Percentiles rank a stretch among this genome's conserved stretches.
Conservation (phyloP, 108 stramenopile genomes). For the Craspedostauros australis region DNA sequence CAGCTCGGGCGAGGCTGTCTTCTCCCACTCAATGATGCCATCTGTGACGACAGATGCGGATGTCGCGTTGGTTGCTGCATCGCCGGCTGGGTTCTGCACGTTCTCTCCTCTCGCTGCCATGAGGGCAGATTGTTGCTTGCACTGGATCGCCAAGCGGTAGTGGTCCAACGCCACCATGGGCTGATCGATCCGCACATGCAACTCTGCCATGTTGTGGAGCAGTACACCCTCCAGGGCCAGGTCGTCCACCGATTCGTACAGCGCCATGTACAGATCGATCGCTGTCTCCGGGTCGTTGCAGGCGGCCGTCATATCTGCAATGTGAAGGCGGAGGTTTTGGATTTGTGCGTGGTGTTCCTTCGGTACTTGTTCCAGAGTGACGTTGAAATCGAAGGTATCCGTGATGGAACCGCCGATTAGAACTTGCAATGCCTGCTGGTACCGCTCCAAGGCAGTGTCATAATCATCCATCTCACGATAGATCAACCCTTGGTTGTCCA, state of each 20-base stretch:
- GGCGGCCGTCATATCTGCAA: neutral
- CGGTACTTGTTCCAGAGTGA: constrained; percentile 14
- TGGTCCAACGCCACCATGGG: constrained; percentile 22
- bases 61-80: too few relatives aligned
- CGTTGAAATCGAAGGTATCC: constrained; percentile 3
- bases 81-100: too few relatives aligned
- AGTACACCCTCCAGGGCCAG: constrained; percentile 32
- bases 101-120: too few relatives aligned
- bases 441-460: constrained; percentile 30
- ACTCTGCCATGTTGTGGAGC: constrained; percentile 33
- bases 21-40: constrained; percentile 18
- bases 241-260: neutral
- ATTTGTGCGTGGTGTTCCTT: constrained; percentile 18
- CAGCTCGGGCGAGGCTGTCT: constrained; percentile 39
- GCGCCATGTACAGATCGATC: neutral
- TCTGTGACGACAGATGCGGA: too few relatives aligned
- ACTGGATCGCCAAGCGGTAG: constrained; percentile 18
- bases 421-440: constrained; percentile 38
- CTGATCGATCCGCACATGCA: constrained; percentile 27
- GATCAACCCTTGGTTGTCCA: constrained; percentile 43
- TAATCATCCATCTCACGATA: constrained; percentile 30
- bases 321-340: neutral
- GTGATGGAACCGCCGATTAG: constrained; percentile 2
- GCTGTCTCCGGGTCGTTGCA: neutral
- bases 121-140: constrained; percentile 22